Percentiles rank a stretch among this genome's conserved stretches.
These are phyloP conservation scores for Cladosporium sp. DNA, from an alignment of 2,329 filamentous ascomycete species.

Conservation along the genomic window DNA sequence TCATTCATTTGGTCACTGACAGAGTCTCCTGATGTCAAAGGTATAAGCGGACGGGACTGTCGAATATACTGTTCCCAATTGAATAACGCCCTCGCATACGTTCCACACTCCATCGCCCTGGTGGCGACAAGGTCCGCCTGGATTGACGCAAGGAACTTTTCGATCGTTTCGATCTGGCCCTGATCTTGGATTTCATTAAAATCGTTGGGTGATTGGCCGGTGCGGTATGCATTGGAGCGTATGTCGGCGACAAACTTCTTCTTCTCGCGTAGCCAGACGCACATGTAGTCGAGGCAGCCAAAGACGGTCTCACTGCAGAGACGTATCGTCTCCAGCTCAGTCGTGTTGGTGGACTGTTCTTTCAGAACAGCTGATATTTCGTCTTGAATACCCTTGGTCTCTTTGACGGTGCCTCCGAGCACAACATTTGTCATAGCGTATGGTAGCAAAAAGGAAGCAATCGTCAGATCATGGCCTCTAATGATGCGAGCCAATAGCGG, in stretches of 20 bases:
- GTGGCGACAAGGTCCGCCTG: constrained; percentile 71
- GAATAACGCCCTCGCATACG: constrained; percentile 86
- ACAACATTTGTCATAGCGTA: constrained; percentile 82
- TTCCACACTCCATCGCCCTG: constrained; percentile 87
- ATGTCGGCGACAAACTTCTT: constrained; percentile 47
- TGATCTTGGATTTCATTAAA: constrained; percentile 51
- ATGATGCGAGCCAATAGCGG: constrained; percentile 77
- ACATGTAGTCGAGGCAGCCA: constrained; percentile 83
- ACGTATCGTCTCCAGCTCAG: constrained; percentile 70
- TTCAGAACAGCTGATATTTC: constrained; percentile 75
- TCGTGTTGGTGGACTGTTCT: constrained; percentile 52
- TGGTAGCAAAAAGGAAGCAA: constrained; percentile 83
- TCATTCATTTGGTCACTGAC: constrained; percentile 54
- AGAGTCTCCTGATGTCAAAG: constrained; percentile 34
- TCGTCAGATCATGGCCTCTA: constrained; percentile 77
- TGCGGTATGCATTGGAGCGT: constrained; percentile 39
- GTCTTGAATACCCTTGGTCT: constrained; percentile 61
- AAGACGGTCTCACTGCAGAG: constrained; percentile 92
- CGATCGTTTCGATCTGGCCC: constrained; percentile 61
- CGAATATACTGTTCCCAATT: constrained; percentile 90
- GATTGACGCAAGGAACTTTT: constrained; percentile 65
- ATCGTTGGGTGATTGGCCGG: constrained; percentile 39
- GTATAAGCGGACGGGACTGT: constrained; percentile 39
- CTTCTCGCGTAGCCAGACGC: constrained; percentile 82
- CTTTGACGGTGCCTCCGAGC: constrained; percentile 63